phyloP scores from a whole-genome alignment of 805 yeast genomes.

The Pichia californica region DNA sequence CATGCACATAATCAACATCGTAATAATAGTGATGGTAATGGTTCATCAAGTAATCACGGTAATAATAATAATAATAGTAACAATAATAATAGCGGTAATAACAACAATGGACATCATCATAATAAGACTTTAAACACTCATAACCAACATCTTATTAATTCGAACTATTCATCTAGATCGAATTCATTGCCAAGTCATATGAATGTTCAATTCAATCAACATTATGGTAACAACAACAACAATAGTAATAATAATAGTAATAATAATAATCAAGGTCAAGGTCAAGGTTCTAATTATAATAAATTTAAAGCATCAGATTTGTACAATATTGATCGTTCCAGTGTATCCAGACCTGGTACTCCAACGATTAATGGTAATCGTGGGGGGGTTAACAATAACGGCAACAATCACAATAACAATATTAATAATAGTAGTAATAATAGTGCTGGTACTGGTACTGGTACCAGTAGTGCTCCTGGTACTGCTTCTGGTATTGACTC shows the following conservation, averaged over 20 bases:
- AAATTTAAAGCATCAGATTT: constrained; percentile 3
- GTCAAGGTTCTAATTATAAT: neutral
- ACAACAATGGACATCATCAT: constrained; percentile 1
- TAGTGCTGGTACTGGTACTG: neutral
- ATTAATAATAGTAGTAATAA: no score
- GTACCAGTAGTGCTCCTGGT: no score
- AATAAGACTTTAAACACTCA: neutral
- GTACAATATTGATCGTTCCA: constrained; percentile 1
- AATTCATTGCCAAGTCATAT: constrained; percentile 11
- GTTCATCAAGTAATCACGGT: neutral
- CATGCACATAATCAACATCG: constrained; percentile 24
- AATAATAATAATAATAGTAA: neutral
- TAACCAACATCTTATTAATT: neutral
- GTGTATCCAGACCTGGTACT: neutral
- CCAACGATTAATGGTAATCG: neutral
- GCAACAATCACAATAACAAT: no score
- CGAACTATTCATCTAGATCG: constrained; percentile 10
- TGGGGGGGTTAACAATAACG: neutral
- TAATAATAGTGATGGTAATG: constrained; percentile 14
- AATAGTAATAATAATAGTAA: neutral
- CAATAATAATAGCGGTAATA: neutral
- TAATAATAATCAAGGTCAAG: neutral
- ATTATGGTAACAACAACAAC: neutral
- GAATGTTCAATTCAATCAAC: constrained; percentile 3
- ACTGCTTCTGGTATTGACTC: no score